Evolutionary conservation across 805 yeast genomes (phyloP), one percentile per base, ranked within the genome.

Genomic region (Dipodascopsis tothii): DNA sequence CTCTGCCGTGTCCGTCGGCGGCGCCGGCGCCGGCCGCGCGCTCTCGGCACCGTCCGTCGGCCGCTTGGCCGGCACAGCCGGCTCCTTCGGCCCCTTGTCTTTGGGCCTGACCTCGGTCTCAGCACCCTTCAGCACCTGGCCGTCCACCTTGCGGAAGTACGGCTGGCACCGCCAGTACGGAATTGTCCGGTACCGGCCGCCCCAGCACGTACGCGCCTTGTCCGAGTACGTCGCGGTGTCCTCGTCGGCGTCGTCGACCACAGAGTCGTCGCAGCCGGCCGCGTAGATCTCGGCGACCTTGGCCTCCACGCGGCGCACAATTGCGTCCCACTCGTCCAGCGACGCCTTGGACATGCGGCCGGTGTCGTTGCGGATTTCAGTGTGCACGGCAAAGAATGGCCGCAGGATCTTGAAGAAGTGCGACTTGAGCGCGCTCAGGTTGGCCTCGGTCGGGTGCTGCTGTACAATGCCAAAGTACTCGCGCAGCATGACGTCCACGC

Each of bases 151-250:
- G 56, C 98, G 73, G 70, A 90, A 90, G 60, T 84, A 83, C 2
- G 98, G 98, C 65, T 90, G 98, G 52, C 95, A 80, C 57, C 97
- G 74, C 97, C 97, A 90, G 61, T 82, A 87, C 1, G 98, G 97
- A 14, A 90, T 77, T 3, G 72, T 74, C 60, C 78, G 78, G 61
- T 92, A 90, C 11, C 71, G 56, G 0, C 94, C 95, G 38, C 94
- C 95, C 88, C 94, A 82, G 20, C 64, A 58, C 54, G 78, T 77
- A 30, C 58, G 55, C 4, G 73, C 75, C 0, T 87, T 86, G 5
- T 64, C 67, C 11, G 47, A 37, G 17, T 37, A 33, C 0, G 64
- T 66, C 1, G 82, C 71, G 3, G 58, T 62, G 57, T 86, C 96
- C 3, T 64, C 69, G n/a, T 78, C 77, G 43, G 77, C 69, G 1